Base-by-base conservation (phyloP, 1,139 yeast genomes). In the Scheffersomyces stambukii region DNA sequence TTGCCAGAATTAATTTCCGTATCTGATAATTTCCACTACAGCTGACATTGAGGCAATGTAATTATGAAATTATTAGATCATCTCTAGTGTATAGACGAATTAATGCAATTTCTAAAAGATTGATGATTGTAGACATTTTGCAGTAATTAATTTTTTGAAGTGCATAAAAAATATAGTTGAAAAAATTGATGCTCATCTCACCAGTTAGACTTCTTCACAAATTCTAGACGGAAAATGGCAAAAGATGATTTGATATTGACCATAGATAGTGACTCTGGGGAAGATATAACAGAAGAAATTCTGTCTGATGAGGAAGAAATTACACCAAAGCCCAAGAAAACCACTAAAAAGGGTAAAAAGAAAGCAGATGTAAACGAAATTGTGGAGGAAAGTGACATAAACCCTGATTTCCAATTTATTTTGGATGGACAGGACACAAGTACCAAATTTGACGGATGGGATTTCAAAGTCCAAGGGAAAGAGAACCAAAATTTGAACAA, bases 381-480 rank as follows among this genome's bases (percentile, higher is more conserved):
- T 19, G 66, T 58, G 6, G 54, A 44, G 21, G 63, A 67, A 12
- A 66, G 67, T 15, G 82, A 77, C 33, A 65, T 89, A 29, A 78
- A 81, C 37, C 86, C 89, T 16, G 77, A 79, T 33, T 89, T 89
- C 51, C 65, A 70, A 17, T 77, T 86, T 42, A 70, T 73, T 10
- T 59, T 77, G 15, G 93, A 81, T 13, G 78, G 75, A 16, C 74
- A 66, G 22, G 78, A 70, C 18, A 52, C 67, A 2, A 49, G 63
- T 4, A 63, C 59, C 11, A n/a, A n/a, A n/a, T 77, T 81, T 32
- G 77, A 75, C 27, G 95, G 95, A 3, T 88, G 96, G 96, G 88
- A 85, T 42, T 84, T 85, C 50, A 74, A 65, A 24, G 73, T 70
- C 10, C 74, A 67, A 30, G 57, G n/a, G 55, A 57, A 19, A 50